Evolutionary conservation across 148 eudicot species (phyloP).

Genomic region (Agrostemma githago): DNA sequence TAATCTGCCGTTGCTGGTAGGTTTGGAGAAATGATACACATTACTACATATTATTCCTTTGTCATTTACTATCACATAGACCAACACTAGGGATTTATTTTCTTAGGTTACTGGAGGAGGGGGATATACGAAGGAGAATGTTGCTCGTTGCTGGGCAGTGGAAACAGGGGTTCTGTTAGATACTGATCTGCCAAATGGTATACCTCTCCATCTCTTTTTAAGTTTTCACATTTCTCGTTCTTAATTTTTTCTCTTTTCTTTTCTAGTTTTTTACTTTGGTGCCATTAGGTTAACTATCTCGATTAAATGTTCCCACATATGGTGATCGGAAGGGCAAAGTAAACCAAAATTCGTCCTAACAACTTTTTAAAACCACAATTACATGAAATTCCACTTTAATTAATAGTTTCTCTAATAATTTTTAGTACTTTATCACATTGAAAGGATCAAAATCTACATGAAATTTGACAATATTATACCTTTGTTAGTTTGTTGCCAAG

Average conservation of each 20-base stretch:
- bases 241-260: not conserved
- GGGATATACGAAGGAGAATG: slow-evolving; percentile 98
- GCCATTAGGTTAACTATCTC: not conserved
- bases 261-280: no score
- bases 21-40: slow-evolving; percentile 23
- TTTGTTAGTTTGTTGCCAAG: not conserved
- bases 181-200: slow-evolving; percentile 88
- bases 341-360: not conserved
- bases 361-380: not conserved
- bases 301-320: not conserved
- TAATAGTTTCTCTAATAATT: no score
- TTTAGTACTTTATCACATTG: not conserved
- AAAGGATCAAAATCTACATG: not conserved
- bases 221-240: not conserved
- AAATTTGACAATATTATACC: not conserved
- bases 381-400: not conserved
- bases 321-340: not conserved
- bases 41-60: slow-evolving; percentile 5
- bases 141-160: slow-evolving; percentile 97
- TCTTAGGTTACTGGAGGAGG: slow-evolving; percentile 95
- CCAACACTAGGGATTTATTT: slow-evolving; percentile 15
- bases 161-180: slow-evolving; percentile 92
- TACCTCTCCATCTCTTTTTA: slow-evolving; percentile 1
- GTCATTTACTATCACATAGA: slow-evolving; percentile 7
- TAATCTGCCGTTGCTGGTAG: slow-evolving; percentile 85